phyloP scores from a whole-genome alignment of 768 basidiomycete species.

The Tylopilus cervinicoccineus region DNA sequence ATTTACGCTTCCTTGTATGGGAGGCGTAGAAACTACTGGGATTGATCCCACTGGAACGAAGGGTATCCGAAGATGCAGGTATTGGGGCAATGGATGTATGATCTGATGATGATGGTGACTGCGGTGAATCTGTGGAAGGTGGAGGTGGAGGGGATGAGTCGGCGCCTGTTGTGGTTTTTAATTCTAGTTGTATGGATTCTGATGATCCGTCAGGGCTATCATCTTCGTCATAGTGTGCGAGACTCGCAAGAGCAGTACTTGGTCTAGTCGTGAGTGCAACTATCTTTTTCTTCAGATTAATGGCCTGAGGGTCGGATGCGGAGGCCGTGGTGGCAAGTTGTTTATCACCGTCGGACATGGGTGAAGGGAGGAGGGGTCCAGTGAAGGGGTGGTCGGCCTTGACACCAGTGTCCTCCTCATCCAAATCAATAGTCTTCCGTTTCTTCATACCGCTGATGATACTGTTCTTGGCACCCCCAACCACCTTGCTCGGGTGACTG shows the following conservation, averaged over 20 bases:
- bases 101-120: constrained; percentile 29
- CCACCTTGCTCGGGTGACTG: constrained; percentile 18
- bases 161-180: constrained; percentile 17
- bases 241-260: constrained; percentile 35
- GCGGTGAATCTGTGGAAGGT: constrained; percentile 31
- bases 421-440: constrained; percentile 43
- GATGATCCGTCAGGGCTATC: constrained; percentile 29
- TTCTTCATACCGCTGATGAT: constrained; percentile 49
- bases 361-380: constrained; percentile 62
- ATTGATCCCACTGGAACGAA: constrained; percentile 24
- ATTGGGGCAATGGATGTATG: constrained; percentile 19
- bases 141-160: constrained; percentile 31
- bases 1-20: constrained; percentile 38
- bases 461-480: constrained; percentile 28
- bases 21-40: constrained; percentile 39
- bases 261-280: constrained; percentile 32
- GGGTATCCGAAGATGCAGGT: constrained; percentile 20
- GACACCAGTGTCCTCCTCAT: constrained; percentile 46
- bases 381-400: constrained; percentile 53
- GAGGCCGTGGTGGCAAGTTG: constrained; percentile 13
- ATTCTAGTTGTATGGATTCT: constrained; percentile 13
- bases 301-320: constrained; percentile 49
- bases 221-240: constrained; percentile 42
- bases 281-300: constrained; percentile 51
- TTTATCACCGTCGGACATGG: constrained; percentile 23